Evolutionary conservation across 768 basidiomycete genomes (phyloP).

Genomic region (Trametes villosa): DNA sequence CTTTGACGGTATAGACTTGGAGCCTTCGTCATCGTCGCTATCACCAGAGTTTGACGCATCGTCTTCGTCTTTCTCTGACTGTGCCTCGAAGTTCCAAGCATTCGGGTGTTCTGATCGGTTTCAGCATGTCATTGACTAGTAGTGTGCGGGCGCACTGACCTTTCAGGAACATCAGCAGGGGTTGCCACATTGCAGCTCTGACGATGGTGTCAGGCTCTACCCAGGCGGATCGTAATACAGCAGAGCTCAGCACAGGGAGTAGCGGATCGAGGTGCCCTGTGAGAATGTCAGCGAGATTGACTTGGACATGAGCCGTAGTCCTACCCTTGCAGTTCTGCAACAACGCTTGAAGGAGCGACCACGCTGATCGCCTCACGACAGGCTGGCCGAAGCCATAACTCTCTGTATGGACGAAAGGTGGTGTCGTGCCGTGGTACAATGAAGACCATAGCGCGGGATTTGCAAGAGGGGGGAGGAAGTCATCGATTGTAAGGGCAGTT

Average conservation of each 20-base stretch:
- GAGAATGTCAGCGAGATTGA: not conserved
- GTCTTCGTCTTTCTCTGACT: constrained; percentile 35
- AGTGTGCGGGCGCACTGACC: constrained; percentile 45
- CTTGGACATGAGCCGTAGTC: not conserved
- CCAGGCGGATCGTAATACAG: constrained; percentile 70
- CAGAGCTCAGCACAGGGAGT: constrained; percentile 55
- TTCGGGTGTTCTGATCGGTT: constrained; percentile 54
- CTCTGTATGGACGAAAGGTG: constrained; percentile 48
- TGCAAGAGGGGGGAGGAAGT: constrained; percentile 45
- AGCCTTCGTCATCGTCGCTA: constrained; percentile 39
- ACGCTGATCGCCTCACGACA: constrained; percentile 71
- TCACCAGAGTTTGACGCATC: constrained; percentile 39
- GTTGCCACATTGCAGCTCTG: constrained; percentile 68
- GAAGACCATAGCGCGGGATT: constrained; percentile 66
- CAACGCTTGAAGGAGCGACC: constrained; percentile 56
- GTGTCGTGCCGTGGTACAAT: constrained; percentile 48
- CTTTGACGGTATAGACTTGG: constrained; percentile 6
- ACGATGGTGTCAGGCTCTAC: constrained; percentile 74
- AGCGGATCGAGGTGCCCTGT: constrained; percentile 36
- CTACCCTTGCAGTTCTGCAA: constrained; percentile 52
- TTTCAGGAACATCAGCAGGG: constrained; percentile 71
- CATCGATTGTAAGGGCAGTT: constrained; percentile 22
- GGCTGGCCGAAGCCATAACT: constrained; percentile 71
- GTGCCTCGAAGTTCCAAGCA: constrained; percentile 62
- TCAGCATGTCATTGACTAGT: not conserved